phyloP scores from a whole-genome alignment of 352 stramenopile genomes.

The Phytophthora citrophthora region DNA sequence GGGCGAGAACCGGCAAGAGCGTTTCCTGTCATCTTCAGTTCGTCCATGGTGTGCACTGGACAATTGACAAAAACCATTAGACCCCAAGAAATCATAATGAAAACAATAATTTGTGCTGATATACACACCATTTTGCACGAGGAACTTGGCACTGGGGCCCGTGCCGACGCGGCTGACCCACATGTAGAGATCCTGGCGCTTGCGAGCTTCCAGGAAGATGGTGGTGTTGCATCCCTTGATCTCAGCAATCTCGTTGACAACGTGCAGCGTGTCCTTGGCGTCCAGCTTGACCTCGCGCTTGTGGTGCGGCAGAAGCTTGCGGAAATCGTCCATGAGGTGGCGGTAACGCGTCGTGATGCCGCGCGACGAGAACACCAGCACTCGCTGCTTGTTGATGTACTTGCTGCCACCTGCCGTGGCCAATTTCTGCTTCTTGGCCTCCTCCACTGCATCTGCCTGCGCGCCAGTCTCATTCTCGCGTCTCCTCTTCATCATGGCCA shows the following conservation, averaged over 20 bases:
- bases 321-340: conserved; percentile 98
- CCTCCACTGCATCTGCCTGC: conserved; percentile 34
- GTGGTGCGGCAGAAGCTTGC: conserved; percentile 97
- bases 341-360: conserved; percentile 96
- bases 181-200: conserved; percentile 99
- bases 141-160: conserved; percentile 97
- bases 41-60: conserved; percentile 99
- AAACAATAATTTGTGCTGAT: not conserved
- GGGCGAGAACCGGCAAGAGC: conserved; percentile 97
- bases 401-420: conserved; percentile 36
- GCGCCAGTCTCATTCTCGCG: conserved; percentile 42
- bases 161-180: conserved; percentile 96
- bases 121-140: conserved; percentile 95
- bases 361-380: conserved; percentile 93
- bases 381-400: conserved; percentile 94
- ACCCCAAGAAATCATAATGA: not conserved
- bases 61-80: not conserved
- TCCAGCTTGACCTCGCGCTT: conserved; percentile 99
- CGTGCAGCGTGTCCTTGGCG: conserved; percentile 92
- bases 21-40: conserved; percentile 99
- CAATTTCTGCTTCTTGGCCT: conserved; percentile 50
- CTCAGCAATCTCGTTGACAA: conserved; percentile 99
- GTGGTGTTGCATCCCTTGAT: conserved; percentile 98
- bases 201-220: conserved; percentile 97
- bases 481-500: conserved; percentile 56